Evolutionary conservation across 495 filamentous ascomycete species (phyloP), one percentile per base, ranked within the genome.

Genomic region (Penicillium crystallinum): DNA sequence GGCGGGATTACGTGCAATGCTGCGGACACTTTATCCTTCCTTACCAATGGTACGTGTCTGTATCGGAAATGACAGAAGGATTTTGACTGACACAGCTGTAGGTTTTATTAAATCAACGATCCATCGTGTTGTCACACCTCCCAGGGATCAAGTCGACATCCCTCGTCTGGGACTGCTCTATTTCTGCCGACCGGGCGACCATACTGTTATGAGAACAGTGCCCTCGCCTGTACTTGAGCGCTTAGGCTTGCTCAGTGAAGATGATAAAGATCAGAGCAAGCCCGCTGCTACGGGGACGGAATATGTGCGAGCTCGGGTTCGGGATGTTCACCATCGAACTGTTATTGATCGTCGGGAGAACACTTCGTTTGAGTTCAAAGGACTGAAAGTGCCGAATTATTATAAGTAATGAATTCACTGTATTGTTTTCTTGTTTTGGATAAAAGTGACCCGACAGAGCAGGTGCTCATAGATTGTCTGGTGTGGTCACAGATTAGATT

Each of bases 1-100:
- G 75, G 69, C 7, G 68, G 69, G 0, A 77, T 77, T 59, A 76
- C 70, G 10, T 68, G 69, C 43, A 79, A 79, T 63, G 64, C 65
- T 6, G 75, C 70, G 14, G 75, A 79, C 59, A 68, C 73, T 0
- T 55, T 79, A 49, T 67, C 63, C 4, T 72, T 70, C 59, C 63
- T 72, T 30, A 75, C 74, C 1, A 67, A 67, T 52, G 61, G 64
- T 60, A 18, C 46, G 57, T 27, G 23, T 7, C 23, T 27, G 7
- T 3, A 27, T 3, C 23, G n/a, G n/a, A n/a, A n/a, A 27, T 27
- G 23, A 27, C 7, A 27, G 23, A 3, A 3, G 23, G 23, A 7
- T 7, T 27, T 3, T 7, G 7, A 25, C 48, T 56, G 42, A 59
- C 7, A 18, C 7, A 21, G 0, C n/a, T 12, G 11, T 2, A 62